These are phyloP conservation scores for Volutella citrinella DNA, from an alignment of 2,329 filamentous ascomycete genomes.

Conservation along the genomic window DNA sequence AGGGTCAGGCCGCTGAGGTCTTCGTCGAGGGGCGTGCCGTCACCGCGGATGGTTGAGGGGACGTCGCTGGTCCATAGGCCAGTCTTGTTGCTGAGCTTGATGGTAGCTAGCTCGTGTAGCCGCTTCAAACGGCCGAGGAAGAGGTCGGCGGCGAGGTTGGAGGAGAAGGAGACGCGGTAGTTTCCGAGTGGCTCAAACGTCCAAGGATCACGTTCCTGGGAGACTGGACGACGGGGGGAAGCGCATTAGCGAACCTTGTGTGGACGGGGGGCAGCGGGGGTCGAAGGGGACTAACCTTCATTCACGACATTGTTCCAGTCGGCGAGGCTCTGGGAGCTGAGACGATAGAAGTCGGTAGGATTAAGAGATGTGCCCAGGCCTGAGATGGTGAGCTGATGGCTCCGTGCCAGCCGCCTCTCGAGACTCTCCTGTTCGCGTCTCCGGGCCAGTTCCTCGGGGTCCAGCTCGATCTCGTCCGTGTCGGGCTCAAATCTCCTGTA, in stretches of 20 bases:
- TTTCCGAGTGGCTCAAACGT: constrained; percentile 62
- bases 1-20: constrained; percentile 29
- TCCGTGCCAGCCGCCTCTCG: constrained; percentile 2
- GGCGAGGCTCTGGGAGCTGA: constrained; percentile 64
- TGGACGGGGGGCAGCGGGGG: not conserved
- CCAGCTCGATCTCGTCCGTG: too few relatives aligned
- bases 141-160: constrained; percentile 52
- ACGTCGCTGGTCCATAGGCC: constrained; percentile 30
- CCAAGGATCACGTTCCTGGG: constrained; percentile 61
- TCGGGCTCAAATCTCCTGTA: too few relatives aligned
- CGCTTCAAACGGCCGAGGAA: constrained; percentile 37
- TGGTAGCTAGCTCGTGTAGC: not conserved
- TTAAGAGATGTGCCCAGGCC: constrained; percentile 58
- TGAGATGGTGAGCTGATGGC: constrained; percentile 52
- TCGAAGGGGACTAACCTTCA: constrained; percentile 40
- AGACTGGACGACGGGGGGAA: constrained; percentile 44
- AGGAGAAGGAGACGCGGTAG: constrained; percentile 70
- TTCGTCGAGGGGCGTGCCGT: constrained; percentile 12
- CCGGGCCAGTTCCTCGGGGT: too few relatives aligned
- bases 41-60: constrained; percentile 21
- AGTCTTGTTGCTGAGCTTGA: constrained; percentile 26
- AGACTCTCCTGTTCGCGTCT: constrained; percentile 2
- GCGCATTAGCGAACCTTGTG: not conserved
- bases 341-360: constrained; percentile 68
- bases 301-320: constrained; percentile 64